Evolutionary conservation across 164 flowering plant genomes (phyloP), one percentile per base, ranked within the genome.

Genomic region (Tetracentron sinense): DNA sequence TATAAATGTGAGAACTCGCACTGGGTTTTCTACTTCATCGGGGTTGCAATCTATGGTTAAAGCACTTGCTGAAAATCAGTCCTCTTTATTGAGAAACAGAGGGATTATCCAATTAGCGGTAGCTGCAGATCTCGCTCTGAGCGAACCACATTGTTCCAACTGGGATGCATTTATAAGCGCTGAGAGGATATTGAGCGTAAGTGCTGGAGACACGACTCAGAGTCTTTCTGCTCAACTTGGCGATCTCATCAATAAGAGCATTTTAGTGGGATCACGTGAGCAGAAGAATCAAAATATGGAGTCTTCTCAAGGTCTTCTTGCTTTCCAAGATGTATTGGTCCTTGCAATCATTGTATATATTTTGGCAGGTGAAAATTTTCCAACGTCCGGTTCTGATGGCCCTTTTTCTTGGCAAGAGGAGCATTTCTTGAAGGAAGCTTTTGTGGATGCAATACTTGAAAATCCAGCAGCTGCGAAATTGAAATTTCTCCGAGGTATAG

Each of bases 401-500:
- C 97, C 99, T 17, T 94, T 94, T 68, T 89, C 99, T 56, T 94
- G 99, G 98, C 92, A n/a, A n/a, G 97, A 94, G 78, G 99, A 94
- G 76, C 91, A 83, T 61, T 73, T 80, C 42, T 71, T 94, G 69
- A 89, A 91, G 76, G 97, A 94, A 75, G 85, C 95, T 58, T 74
- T 94, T 23, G 77, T 89, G 20, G 97, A 94, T 64, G 96, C 93
- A 20, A 73, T 94, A 42, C 73, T 89, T 59, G 96, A 89, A 61
- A 86, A 89, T 66, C 92, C 97, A 27, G 57, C 71, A 15, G 71
- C 62, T n/a, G 83, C 84, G 42, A 84, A 76, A 28, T 63, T 91
- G 58, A 85, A 85, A 78, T 91, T 94, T 72, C 85, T 94, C 33
- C 72, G 76, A 68, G 96, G 93, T 62, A 62, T 94, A 57, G 64